Conservation (phyloP, 202 grass and related monocot genomes). For the Panicum hallii region DNA sequence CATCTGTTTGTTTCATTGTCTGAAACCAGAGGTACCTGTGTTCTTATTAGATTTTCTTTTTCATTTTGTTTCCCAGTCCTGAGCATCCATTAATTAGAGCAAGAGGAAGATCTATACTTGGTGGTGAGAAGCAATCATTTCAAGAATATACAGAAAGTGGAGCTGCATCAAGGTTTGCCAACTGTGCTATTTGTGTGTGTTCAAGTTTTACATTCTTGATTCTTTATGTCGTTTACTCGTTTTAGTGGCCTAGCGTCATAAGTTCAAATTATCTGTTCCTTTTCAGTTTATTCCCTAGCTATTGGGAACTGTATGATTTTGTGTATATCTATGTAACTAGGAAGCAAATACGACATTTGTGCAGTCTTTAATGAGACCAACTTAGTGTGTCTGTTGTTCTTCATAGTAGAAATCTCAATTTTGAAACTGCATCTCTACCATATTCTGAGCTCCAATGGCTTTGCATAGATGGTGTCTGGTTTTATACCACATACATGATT, state of each 20-base stretch:
- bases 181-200: background rate
- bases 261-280: background rate
- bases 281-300: constrained; percentile 18
- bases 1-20: constrained; percentile 31
- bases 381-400: background rate
- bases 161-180: constrained; percentile 74
- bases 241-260: constrained; percentile 9
- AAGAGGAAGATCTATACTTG: constrained; percentile 87
- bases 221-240: background rate
- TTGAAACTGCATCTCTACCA: constrained; percentile 17
- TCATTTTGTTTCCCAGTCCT: constrained; percentile 60
- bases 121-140: constrained; percentile 81
- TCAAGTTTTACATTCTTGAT: constrained; percentile 23
- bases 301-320: background rate
- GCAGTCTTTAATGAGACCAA: background rate
- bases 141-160: constrained; percentile 75
- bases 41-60: constrained; percentile 27
- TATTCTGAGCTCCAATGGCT: constrained; percentile 28
- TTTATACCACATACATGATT: constrained; percentile 3
- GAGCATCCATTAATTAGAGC: constrained; percentile 84
- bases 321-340: constrained; percentile 12
- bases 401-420: constrained; percentile 33
- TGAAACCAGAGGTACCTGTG: background rate
- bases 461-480: background rate
- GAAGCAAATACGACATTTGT: constrained; percentile 12